These are phyloP conservation scores for Paramecium primaurelia DNA, from an alignment of 73 alveolate species.

Conservation along the genomic window DNA sequence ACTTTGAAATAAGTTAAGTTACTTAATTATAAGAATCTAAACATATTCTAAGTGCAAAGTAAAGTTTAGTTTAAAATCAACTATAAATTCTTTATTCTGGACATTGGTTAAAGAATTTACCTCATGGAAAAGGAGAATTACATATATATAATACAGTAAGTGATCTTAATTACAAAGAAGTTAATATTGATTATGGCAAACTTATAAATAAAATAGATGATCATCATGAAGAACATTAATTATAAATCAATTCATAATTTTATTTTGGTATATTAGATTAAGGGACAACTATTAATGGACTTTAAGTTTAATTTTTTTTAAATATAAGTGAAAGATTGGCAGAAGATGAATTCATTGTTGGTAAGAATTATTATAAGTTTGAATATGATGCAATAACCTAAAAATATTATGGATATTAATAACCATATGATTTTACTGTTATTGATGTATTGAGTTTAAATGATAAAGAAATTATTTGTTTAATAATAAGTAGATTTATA, in stretches of 20 bases:
- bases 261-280: neutral
- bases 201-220: neutral
- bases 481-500: neutral
- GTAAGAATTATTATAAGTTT: neutral
- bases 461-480: neutral
- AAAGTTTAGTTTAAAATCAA: neutral
- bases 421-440: constrained; percentile 2
- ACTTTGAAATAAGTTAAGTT: neutral
- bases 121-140: constrained; percentile 1
- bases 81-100: constrained; percentile 1
- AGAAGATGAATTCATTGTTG: neutral
- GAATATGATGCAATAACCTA: neutral
- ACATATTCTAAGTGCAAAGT: neutral
- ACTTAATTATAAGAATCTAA: neutral
- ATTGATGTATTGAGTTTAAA: neutral
- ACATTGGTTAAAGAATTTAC: neutral
- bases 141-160: neutral
- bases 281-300: neutral
- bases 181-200: neutral
- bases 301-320: neutral
- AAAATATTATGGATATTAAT: neutral
- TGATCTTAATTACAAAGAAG: neutral
- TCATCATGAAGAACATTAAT: neutral
- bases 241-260: neutral
- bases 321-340: neutral